Evolutionary conservation across 2,329 filamentous ascomycete species (phyloP), one percentile per base, ranked within the genome.

Genomic region (Fusarium acutatum): DNA sequence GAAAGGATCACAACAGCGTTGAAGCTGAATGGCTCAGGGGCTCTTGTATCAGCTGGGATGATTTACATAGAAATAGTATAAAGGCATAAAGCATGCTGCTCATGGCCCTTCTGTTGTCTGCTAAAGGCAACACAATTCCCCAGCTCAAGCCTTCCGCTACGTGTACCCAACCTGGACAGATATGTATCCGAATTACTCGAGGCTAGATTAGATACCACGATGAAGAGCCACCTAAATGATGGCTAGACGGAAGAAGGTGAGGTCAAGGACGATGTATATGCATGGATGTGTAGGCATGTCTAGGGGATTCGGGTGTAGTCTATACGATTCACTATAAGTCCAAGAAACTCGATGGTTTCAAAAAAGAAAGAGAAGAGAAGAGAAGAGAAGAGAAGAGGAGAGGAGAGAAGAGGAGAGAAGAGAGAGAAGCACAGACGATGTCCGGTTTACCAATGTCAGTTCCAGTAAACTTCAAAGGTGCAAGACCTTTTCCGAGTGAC

Each of bases 111-210:
- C 47, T 79, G 71, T 28, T 72, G 38, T 41, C 43, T 47, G 43
- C 67, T 53, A 37, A 63, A 37, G 26, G 46, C 58, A 14, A 69
- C 50, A 44, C 60, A 67, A 40, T 60, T 61, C 52, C 61, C 53
- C 13, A 67, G 26, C 64, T 88, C 87, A 35, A 85, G 44, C 83
- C 70, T 88, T 89, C 94, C 94, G 97, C 12, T 87, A 84, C 0
- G 22, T 30, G 34, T 69, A 74, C 7, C 49, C 22, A 15, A 72
- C 60, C 49, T 62, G 30, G 11, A 92, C 90, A 2, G 91, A 88
- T 32, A 86, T 79, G 82, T 94, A 97, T 32, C 94, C 94, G 79
- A 94, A 97, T 85, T 86, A 78, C 92, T 87, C 13, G 8, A 97
- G 86, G 0, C 88, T 86, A 26, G 88, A 88, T 22, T 86, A 26